These are phyloP conservation scores for Oldenlandia corymbosa DNA, from an alignment of 257 asterid species.

Conservation along the genomic window DNA sequence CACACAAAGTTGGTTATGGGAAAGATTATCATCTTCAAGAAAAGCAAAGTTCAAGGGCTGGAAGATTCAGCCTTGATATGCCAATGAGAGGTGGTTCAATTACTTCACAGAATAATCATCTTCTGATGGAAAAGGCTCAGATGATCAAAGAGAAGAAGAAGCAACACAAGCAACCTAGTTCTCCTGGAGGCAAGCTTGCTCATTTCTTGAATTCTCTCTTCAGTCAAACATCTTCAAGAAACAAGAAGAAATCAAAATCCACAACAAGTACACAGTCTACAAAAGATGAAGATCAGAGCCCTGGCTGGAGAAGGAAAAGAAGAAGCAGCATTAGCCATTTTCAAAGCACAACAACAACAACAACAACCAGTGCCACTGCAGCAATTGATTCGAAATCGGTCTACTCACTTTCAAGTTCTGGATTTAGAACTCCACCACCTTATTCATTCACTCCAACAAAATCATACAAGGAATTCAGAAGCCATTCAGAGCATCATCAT, in stretches of 20 bases:
- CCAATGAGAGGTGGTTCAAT: constrained; percentile 30
- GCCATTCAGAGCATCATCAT: constrained; percentile 23
- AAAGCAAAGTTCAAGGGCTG: constrained; percentile 21
- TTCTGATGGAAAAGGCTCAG: constrained; percentile 27
- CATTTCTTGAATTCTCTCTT: constrained; percentile 67
- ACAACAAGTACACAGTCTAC: constrained; percentile 11
- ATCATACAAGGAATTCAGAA: constrained; percentile 31
- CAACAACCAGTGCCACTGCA: no score
- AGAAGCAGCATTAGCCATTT: constrained; percentile 79
- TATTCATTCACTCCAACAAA: constrained; percentile 44
- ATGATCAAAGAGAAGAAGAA: constrained; percentile 24
- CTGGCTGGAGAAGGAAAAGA: constrained; percentile 55
- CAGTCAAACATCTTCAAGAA: constrained; percentile 49
- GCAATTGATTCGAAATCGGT: constrained; percentile 23
- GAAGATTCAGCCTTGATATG: constrained; percentile 63
- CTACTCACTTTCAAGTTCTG: constrained; percentile 29
- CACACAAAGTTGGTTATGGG: constrained; percentile 1
- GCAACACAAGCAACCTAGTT: constrained; percentile 71
- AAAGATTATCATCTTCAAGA: constrained; percentile 10
- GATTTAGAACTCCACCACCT: constrained; percentile 47
- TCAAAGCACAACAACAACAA: constrained; percentile 7
- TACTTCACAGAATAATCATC: constrained; percentile 14
- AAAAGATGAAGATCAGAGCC: constrained; percentile 45
- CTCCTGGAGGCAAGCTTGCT: constrained; percentile 77
- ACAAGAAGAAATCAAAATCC: constrained; percentile 47